These are phyloP conservation scores for Capsicum baccatum DNA, from an alignment of 257 asterid genomes.

Conservation along the genomic window DNA sequence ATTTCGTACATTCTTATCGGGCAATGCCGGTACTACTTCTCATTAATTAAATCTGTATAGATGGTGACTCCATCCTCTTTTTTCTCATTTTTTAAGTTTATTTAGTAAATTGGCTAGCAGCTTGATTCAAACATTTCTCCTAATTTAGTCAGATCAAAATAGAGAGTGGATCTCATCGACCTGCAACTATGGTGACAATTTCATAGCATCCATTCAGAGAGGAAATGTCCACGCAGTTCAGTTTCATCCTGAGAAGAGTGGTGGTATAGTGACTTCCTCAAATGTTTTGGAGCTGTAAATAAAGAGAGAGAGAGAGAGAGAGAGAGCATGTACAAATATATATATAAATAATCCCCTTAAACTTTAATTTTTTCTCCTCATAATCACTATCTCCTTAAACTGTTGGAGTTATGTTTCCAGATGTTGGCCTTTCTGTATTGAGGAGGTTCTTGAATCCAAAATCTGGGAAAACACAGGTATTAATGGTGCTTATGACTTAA, in stretches of 20 bases:
- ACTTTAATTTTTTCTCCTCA: background rate
- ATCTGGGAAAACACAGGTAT: constrained; percentile 65
- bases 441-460: constrained; percentile 77
- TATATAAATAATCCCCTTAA: background rate
- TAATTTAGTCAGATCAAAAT: constrained; percentile 73
- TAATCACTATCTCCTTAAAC: constrained; percentile 8
- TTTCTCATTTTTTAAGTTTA: constrained; percentile 20
- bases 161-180: constrained; percentile 87
- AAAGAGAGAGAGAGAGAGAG: background rate
- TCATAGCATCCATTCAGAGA: constrained; percentile 80
- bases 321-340: too few species aligned
- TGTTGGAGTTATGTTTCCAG: constrained; percentile 48
- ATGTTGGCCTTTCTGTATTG: constrained; percentile 86
- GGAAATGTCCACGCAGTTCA: constrained; percentile 98
- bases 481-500: constrained; percentile 28
- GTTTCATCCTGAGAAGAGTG: constrained; percentile 99
- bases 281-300: constrained; percentile 10
- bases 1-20: constrained; percentile 94
- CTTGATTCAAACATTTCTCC: constrained; percentile 33
- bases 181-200: constrained; percentile 78
- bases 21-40: constrained; percentile 73
- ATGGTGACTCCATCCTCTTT: constrained; percentile 22
- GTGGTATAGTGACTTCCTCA: constrained; percentile 58
- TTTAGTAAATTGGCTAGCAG: constrained; percentile 28
- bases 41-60: constrained; percentile 15